Evolutionary conservation across 177 flowering plant species (phyloP), one percentile per base, ranked within the genome.

Genomic region (Vitis hybrid): DNA sequence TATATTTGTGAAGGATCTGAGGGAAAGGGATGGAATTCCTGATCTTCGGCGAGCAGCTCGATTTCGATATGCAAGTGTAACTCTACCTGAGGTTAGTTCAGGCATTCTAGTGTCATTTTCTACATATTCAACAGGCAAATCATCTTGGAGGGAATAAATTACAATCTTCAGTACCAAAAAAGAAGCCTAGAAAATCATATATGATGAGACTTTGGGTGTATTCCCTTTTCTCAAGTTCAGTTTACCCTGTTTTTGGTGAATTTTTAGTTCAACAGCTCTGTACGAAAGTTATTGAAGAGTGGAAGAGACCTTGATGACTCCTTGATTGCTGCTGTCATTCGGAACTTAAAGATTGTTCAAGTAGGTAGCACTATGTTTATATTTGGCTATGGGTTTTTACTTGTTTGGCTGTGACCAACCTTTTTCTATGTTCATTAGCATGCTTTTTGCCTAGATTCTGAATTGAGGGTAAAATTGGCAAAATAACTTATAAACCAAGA

Each of bases 11-110:
- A 79, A 95, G 99, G 88, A 76, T 74, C 62, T 89, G 72, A 86
- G 93, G 78, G 93, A 90, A 77, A 85, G 83, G 78, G 93, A 92
- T 79, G 99, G 99, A 51, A 80, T 94, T 73, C 99, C 99, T 74
- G 99, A 94, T 85, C 90, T 94, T 70, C 82, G 97, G 51, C 79
- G 94, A 66, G 82, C 83, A 39, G 90, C 97, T 75, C 95, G 99
- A 66, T 92, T 70, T 83, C 89, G 92, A 76, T 95, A 91, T 87
- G 85, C 93, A 69, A 84, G 82, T 81, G 87, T 93, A 22, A 67
- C 86, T 69, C 75, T 85, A 66, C 96, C 94, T 19, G 87, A 90
- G 97, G 99, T 94, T 73, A 58, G 90, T 75, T 69, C 14, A 65
- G n/a, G 49, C 70, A 51, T 58, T 61, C n/a, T 22, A 51, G 14